Conservation (phyloP, 164 flowering plant genomes). For the Tinospora cordifolia region DNA sequence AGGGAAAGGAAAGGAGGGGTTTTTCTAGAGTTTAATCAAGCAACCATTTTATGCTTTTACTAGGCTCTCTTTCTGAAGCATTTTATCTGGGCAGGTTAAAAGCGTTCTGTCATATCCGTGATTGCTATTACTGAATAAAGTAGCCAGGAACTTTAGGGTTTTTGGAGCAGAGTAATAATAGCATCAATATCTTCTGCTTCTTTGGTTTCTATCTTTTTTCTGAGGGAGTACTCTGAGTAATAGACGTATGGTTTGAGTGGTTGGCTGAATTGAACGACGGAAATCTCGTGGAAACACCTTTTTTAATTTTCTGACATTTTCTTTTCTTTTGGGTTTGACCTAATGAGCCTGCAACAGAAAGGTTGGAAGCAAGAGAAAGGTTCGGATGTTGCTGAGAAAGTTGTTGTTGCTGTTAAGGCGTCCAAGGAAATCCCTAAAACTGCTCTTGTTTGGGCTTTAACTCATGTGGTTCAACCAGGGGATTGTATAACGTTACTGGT, state of each 20-base stretch:
- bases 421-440: constrained; percentile 81
- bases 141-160: constrained; percentile 8
- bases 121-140: constrained; percentile 6
- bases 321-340: constrained; percentile 1
- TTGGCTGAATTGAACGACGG: constrained; percentile 13
- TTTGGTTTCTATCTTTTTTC: neutral
- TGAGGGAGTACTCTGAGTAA: neutral
- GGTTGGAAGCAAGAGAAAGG: constrained; percentile 41
- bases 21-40: neutral
- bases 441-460: constrained; percentile 90
- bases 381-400: constrained; percentile 54
- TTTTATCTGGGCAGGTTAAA: constrained; percentile 21
- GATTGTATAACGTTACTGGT: constrained; percentile 84
- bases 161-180: neutral
- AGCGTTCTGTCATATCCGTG: constrained; percentile 28
- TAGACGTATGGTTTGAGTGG: constrained; percentile 7
- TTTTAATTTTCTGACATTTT: neutral
- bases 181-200: neutral
- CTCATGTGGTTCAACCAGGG: constrained; percentile 96
- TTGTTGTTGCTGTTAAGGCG: constrained; percentile 90
- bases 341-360: constrained; percentile 34
- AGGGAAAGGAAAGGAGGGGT: neutral
- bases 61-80: constrained; percentile 8
- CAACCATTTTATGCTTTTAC: neutral
- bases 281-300: neutral